These are phyloP conservation scores for Sporothrix euskadiensis DNA, from an alignment of 2,329 filamentous ascomycete genomes.

Conservation along the genomic window DNA sequence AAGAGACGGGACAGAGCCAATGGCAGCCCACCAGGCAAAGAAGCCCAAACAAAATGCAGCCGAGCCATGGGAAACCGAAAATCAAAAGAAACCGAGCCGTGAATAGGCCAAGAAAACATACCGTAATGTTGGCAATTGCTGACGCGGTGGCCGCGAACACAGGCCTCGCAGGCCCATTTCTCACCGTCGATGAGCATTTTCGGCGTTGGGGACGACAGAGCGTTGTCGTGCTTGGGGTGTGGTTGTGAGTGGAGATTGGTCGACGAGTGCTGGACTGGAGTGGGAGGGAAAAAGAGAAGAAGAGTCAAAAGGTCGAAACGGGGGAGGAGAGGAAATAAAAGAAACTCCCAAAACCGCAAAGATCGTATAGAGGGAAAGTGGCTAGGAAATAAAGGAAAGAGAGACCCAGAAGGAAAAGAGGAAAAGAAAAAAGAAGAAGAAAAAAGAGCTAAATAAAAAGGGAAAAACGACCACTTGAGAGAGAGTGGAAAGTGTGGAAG, in stretches of 20 bases:
- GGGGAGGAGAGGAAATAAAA: conserved; percentile 19
- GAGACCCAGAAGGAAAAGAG: conserved; percentile 14
- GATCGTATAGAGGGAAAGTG: neutral
- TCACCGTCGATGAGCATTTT: conserved; percentile 87
- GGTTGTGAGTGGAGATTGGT: conserved; percentile 28
- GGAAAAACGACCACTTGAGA: neutral
- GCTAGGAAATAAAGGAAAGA: conserved; percentile 8
- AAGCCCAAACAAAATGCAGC: conserved; percentile 20
- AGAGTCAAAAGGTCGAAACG: neutral
- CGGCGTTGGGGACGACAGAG: conserved; percentile 26
- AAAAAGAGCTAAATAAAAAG: conserved; percentile 14
- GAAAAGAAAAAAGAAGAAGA: conserved; percentile 18
- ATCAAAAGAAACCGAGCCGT: neutral
- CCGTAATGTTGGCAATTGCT: conserved; percentile 97
- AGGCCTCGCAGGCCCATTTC: conserved; percentile 97
- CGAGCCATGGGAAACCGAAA: neutral
- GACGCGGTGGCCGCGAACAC: conserved; percentile 95
- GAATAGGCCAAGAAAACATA: conserved; percentile 54
- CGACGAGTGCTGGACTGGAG: conserved; percentile 1
- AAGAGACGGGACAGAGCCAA: neutral
- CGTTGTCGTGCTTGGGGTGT: conserved; percentile 12
- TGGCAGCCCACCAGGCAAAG: conserved; percentile 12
- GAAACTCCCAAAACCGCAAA: neutral
- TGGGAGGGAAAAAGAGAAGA: conserved; percentile 12
- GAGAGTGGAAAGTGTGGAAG: neutral